phyloP scores from a whole-genome alignment of 805 yeast genomes.

The Komagataella phaffii region DNA sequence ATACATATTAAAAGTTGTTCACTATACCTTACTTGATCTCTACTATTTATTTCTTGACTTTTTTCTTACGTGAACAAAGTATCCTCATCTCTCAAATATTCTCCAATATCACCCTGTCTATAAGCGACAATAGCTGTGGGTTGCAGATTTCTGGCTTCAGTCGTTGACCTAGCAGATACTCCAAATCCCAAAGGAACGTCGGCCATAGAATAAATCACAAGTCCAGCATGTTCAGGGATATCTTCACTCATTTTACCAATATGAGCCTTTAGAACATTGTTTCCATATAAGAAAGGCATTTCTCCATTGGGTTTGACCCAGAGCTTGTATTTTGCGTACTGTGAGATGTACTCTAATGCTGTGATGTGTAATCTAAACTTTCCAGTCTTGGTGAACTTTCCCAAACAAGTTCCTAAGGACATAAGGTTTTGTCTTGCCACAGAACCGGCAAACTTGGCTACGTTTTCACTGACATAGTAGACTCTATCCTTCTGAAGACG shows the following conservation, averaged over 20 bases:
- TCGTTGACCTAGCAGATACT: slow-evolving; percentile 82
- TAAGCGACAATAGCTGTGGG: slow-evolving; percentile 93
- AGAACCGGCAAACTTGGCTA: slow-evolving; percentile 81
- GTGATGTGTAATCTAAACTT: slow-evolving; percentile 93
- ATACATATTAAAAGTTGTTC: slow-evolving; percentile 5
- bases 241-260: slow-evolving; percentile 95
- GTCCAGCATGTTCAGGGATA: slow-evolving; percentile 96
- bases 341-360: slow-evolving; percentile 69
- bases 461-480: slow-evolving; percentile 74
- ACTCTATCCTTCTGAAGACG: slow-evolving; percentile 94
- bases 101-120: slow-evolving; percentile 97
- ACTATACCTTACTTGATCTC: not conserved
- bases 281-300: slow-evolving; percentile 96
- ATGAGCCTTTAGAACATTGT: slow-evolving; percentile 93
- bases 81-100: slow-evolving; percentile 95
- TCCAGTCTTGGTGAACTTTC: slow-evolving; percentile 95
- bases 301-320: slow-evolving; percentile 98
- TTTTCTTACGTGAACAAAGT: slow-evolving; percentile 65
- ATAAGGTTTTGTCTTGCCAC: slow-evolving; percentile 81
- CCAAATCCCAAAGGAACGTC: slow-evolving; percentile 95
- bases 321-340: slow-evolving; percentile 82
- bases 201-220: slow-evolving; percentile 78
- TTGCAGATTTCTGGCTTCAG: slow-evolving; percentile 74
- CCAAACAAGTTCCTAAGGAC: slow-evolving; percentile 89
- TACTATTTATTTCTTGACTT: not conserved